Conservation (phyloP, 2,329 filamentous ascomycete species). For the Furcasterigmium sp. region DNA sequence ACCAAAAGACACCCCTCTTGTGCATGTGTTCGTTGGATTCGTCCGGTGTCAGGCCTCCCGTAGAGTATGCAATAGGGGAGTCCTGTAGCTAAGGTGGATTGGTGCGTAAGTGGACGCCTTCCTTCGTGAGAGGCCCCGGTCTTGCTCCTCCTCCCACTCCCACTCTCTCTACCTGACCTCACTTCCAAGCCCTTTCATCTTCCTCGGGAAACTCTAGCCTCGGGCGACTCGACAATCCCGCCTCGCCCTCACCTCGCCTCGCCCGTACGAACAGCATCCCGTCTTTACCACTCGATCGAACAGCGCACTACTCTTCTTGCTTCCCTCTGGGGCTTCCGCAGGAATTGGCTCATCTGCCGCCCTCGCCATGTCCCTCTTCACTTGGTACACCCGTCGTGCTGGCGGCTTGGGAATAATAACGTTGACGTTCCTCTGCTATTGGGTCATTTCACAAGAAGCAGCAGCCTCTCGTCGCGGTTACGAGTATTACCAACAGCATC, state of each 20-base stretch:
- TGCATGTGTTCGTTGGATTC: no score
- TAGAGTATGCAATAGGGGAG: no score
- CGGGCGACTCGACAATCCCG: slow-evolving; percentile 14
- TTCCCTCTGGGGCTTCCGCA: no score
- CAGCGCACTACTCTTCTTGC: no score
- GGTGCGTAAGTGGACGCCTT: no score
- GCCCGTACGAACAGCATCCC: slow-evolving; percentile 9
- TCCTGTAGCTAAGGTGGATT: no score
- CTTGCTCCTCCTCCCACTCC: no score
- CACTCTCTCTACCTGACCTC: slow-evolving; percentile 6
- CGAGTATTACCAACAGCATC: slow-evolving; percentile 31
- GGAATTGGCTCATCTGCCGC: neutral
- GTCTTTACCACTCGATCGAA: no score
- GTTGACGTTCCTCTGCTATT: slow-evolving; percentile 45
- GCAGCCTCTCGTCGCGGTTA: slow-evolving; percentile 36
- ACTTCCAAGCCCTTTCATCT: slow-evolving; percentile 7
- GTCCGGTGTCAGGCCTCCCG: no score
- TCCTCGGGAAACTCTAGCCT: slow-evolving; percentile 4
- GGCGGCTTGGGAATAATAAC: slow-evolving; percentile 51
- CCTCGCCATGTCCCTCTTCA: slow-evolving; percentile 44
- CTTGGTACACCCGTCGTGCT: slow-evolving; percentile 47
- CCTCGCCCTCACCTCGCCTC: slow-evolving; percentile 12
- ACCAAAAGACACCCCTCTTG: no score
- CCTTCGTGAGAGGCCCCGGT: no score
- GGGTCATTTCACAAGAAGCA: slow-evolving; percentile 47